phyloP scores from a whole-genome alignment of 2,329 filamentous ascomycete species.

The Beauveria australis region DNA sequence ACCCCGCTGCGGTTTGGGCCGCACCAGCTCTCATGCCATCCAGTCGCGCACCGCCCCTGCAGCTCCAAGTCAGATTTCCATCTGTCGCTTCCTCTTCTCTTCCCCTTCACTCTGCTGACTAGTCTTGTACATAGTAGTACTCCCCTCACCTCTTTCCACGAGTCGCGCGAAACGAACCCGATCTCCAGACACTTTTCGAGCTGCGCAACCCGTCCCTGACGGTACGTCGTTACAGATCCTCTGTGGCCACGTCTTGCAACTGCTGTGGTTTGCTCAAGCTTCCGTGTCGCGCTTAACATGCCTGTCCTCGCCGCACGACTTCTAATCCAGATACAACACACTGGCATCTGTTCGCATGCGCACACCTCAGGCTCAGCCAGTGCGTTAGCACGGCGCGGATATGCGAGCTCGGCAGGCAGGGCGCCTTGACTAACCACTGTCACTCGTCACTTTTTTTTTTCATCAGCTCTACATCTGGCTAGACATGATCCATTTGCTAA shows the following conservation, averaged over 20 bases:
- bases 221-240: constrained; percentile 51
- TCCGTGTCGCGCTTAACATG: constrained; percentile 11
- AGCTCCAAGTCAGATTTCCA: constrained; percentile 10
- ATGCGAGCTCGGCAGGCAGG: neutral
- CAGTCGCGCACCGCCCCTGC: neutral
- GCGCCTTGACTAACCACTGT: neutral
- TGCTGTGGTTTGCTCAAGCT: constrained; percentile 23
- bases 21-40: neutral
- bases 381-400: neutral
- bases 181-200: constrained; percentile 60
- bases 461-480: neutral
- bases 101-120: constrained; percentile 19
- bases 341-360: neutral
- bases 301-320: neutral
- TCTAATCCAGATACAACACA: neutral
- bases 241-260: constrained; percentile 26
- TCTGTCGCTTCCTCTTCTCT: constrained; percentile 7
- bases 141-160: constrained; percentile 40
- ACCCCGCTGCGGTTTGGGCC: neutral
- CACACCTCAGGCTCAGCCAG: neutral
- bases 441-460: neutral
- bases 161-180: constrained; percentile 74
- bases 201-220: constrained; percentile 51
- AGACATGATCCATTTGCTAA: constrained; percentile 16
- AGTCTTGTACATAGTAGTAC: constrained; percentile 25